Evolutionary conservation across 73 alveolate genomes (phyloP).

Genomic region (Paramecium biaurelia): DNA sequence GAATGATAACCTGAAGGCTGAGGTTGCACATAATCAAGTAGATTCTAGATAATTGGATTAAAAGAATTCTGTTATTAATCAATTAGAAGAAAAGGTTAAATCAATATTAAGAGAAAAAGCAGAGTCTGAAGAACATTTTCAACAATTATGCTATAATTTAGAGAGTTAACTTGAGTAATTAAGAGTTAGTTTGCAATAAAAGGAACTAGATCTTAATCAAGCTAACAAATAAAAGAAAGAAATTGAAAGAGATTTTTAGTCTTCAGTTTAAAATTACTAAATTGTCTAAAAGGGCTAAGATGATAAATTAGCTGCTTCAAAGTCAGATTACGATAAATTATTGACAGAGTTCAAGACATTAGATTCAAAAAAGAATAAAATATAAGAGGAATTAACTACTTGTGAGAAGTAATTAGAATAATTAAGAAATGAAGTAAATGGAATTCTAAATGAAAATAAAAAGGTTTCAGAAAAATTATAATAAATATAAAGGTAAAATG

Average conservation of each 20-base stretch:
- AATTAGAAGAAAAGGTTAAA: constrained; percentile 32
- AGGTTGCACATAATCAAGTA: constrained; percentile 7
- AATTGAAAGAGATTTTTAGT: neutral
- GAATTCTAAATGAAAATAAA: neutral
- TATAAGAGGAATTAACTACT: neutral
- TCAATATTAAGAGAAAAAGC: neutral
- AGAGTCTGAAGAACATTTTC: constrained; percentile 9
- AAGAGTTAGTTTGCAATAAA: neutral
- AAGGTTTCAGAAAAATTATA: neutral
- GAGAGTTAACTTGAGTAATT: neutral
- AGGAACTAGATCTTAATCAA: neutral
- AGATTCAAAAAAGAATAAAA: constrained; percentile 23
- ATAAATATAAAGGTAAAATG: neutral
- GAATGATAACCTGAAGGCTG: constrained; percentile 36
- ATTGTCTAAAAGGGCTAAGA: neutral
- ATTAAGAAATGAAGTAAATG: neutral
- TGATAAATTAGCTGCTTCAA: neutral
- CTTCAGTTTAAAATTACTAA: neutral
- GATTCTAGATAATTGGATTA: constrained; percentile 3
- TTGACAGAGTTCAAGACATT: neutral
- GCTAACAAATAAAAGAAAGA: neutral
- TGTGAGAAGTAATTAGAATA: neutral
- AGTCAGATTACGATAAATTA: neutral
- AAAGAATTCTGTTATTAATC: neutral
- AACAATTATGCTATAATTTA: neutral